phyloP scores from a whole-genome alignment of 2,329 filamentous ascomycete genomes.

The Ophiostoma novo-ulmi region DNA sequence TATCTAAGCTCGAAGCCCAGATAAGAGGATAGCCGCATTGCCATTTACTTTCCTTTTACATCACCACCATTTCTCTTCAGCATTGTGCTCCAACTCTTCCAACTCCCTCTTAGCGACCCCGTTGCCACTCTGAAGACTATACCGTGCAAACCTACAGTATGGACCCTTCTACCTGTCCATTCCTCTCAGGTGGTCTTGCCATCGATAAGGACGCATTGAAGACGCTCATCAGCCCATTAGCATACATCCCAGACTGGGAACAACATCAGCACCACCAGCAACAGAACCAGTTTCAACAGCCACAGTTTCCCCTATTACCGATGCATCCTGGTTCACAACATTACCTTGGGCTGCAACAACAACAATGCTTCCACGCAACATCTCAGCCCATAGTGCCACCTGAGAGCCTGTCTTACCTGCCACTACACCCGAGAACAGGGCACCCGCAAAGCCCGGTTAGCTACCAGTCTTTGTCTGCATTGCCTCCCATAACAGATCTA shows the following conservation, averaged over 20 bases:
- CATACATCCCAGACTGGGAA: neutral
- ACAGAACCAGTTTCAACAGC: neutral
- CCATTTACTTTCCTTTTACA: no score
- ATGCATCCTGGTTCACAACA: no score
- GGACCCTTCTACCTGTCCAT: neutral
- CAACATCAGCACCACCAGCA: neutral
- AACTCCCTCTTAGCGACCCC: neutral
- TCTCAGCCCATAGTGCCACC: neutral
- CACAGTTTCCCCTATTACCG: no score
- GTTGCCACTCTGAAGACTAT: neutral
- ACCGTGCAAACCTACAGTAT: neutral
- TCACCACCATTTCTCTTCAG: no score
- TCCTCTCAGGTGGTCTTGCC: neutral
- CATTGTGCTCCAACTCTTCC: neutral
- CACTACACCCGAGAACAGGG: neutral
- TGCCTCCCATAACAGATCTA: neutral
- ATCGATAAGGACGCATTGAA: neutral
- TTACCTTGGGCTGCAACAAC: no score
- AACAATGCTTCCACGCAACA: no score
- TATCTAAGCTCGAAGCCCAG: neutral
- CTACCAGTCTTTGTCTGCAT: neutral
- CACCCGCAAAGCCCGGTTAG: neutral
- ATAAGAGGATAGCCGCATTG: no score
- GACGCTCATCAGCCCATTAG: neutral
- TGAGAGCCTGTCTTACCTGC: neutral